A percentile compares a stretch with the other conserved stretches of the same genome.
Conservation (phyloP, 805 yeast genomes). For the Vanderwaltozyma polyspora region DNA sequence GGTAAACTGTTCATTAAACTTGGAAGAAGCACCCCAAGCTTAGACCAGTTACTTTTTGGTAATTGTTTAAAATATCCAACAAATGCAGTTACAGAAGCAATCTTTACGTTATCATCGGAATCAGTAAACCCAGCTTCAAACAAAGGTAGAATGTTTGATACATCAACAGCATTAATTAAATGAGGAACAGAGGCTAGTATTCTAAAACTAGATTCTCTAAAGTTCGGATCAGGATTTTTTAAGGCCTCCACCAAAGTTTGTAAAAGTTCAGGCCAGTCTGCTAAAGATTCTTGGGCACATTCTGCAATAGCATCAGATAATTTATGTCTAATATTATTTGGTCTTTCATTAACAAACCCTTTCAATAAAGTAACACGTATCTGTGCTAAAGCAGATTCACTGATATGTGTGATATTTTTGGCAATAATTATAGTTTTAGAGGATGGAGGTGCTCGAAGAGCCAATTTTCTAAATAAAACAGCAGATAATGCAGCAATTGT, state of each 20-base stretch:
- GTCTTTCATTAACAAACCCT: slow-evolving; percentile 61
- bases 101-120: slow-evolving; percentile 67
- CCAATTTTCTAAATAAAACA: slow-evolving; percentile 79
- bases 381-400: slow-evolving; percentile 45
- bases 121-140: slow-evolving; percentile 79
- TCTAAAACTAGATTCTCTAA: slow-evolving; percentile 86
- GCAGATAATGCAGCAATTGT: slow-evolving; percentile 65
- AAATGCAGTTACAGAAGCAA: slow-evolving; percentile 86
- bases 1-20: slow-evolving; percentile 78
- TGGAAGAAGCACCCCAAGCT: slow-evolving; percentile 70
- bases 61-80: slow-evolving; percentile 76
- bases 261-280: slow-evolving; percentile 67
- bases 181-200: slow-evolving; percentile 79
- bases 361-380: slow-evolving; percentile 55
- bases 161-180: slow-evolving; percentile 49
- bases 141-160: slow-evolving; percentile 49
- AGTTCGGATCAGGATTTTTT: slow-evolving; percentile 42
- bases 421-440: slow-evolving; percentile 52
- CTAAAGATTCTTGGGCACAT: slow-evolving; percentile 59
- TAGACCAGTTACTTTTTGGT: slow-evolving; percentile 70
- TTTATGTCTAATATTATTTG: slow-evolving; percentile 78
- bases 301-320: slow-evolving; percentile 91
- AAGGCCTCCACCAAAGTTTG: slow-evolving; percentile 65
- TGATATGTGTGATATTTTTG: slow-evolving; percentile 63
- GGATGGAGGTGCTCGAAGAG: slow-evolving; percentile 62